Evolutionary conservation across 352 stramenopile species (phyloP).

Genomic region (Saprolegnia parasitica): DNA sequence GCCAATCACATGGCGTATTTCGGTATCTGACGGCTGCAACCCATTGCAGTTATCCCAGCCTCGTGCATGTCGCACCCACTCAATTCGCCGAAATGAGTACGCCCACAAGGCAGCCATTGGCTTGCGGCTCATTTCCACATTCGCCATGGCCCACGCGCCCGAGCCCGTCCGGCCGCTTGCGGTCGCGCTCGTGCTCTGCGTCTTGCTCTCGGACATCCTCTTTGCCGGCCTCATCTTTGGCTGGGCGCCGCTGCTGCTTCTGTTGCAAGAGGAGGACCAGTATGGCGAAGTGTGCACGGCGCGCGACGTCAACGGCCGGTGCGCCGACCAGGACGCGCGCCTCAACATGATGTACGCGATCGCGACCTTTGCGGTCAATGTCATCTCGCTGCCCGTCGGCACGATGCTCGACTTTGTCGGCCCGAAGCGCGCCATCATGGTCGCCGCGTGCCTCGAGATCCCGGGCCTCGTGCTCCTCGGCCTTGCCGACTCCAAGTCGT

Average conservation of each 20-base stretch:
- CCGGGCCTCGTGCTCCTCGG: constrained; percentile 62
- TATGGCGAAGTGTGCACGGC: constrained; percentile 64
- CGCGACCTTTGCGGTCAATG: constrained; percentile 73
- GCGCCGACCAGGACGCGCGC: constrained; percentile 70
- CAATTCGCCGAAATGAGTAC: not conserved
- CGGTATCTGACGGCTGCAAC: not conserved
- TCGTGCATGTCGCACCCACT: not conserved
- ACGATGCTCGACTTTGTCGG: constrained; percentile 71
- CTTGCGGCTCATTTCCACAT: not conserved
- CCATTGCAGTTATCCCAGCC: not conserved
- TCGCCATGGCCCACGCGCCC: not conserved
- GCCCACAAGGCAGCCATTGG: not conserved
- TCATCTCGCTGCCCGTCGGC: constrained; percentile 66
- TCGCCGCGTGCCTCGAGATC: constrained; percentile 62
- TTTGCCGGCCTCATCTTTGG: constrained; percentile 85
- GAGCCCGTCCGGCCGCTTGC: constrained; percentile 22
- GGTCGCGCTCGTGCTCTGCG: constrained; percentile 56
- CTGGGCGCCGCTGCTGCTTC: constrained; percentile 78
- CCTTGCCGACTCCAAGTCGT: constrained; percentile 62
- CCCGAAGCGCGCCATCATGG: constrained; percentile 47
- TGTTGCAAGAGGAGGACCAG: constrained; percentile 77
- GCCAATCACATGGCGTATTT: not conserved
- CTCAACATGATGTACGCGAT: constrained; percentile 86
- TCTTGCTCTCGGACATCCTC: constrained; percentile 72
- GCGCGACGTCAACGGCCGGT: constrained; percentile 33